Evolutionary conservation across 2,329 filamentous ascomycete species (phyloP), one percentile per base, ranked within the genome.

Genomic region (Falciphora oryzae): DNA sequence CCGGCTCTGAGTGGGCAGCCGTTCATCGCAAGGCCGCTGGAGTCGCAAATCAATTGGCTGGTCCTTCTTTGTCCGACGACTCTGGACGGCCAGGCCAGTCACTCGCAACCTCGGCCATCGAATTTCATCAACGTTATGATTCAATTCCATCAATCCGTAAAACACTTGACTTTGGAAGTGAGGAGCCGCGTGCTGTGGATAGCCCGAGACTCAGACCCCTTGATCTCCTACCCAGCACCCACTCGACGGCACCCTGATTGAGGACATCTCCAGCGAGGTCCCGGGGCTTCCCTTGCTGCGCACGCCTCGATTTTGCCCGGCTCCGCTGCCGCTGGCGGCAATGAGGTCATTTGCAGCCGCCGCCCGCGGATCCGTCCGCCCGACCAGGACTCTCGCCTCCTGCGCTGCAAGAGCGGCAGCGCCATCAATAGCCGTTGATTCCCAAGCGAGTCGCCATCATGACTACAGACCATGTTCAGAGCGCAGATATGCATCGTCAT

Each of bases 401-500:
- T n/a, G 44, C 44, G 10, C 44, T 11, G 44, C 44, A 53, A 53
- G 18, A 53, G 44, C 44, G 44, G 6, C 44, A n/a, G 3, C 22
- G 6, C 44, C 44, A n/a, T n/a, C 44, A 53, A 53, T 22, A 53
- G 44, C 44, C 14, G 44, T 4, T 11, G 18, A 53, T 4, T 53
- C 44, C 22, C 4, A n/a, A 2, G 1, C 22, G 4, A n/a, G 44
- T 10, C 22, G 44, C 44, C 44, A 11, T 10, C 44, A 53, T 53
- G 44, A 53, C 22, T 13, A 7, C 44, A 53, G 44, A 7, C 18
- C 22, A 53, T 53, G 22, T n/a, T 22, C 44, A n/a, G 22, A 11
- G 44, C 44, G 18, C 44, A n/a, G 44, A 53, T n/a, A 53, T n/a
- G 35, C 10, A 31, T 62, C 60, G 29, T 53, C 35, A 61, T 28